These are phyloP conservation scores for Rhodotorula sp. DNA, from an alignment of 1,284 basidiomycete species.

Conservation along the genomic window DNA sequence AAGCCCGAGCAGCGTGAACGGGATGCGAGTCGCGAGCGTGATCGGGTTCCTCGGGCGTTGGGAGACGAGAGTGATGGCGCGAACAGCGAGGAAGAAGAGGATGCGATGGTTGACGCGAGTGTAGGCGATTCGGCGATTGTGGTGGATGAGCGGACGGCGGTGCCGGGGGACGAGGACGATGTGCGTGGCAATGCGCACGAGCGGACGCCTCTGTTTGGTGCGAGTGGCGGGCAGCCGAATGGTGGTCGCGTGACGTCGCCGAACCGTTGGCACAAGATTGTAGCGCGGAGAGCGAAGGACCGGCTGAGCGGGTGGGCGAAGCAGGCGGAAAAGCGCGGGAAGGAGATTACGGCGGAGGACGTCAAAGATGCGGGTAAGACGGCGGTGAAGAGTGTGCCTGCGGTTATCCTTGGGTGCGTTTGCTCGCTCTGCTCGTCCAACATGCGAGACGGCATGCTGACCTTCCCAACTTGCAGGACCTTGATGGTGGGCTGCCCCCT, in stretches of 20 bases:
- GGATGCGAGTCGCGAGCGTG: neutral
- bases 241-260: too few relatives aligned
- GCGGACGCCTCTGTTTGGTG: slow-evolving; percentile 25
- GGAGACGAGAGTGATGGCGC: slow-evolving; percentile 28
- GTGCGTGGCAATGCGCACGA: slow-evolving; percentile 4
- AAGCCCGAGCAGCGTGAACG: neutral
- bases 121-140: neutral
- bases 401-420: slow-evolving; percentile 38
- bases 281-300: neutral
- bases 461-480: neutral
- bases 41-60: neutral
- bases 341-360: slow-evolving; percentile 18
- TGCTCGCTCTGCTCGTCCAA: neutral
- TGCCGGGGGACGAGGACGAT: neutral
- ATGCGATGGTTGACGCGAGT: neutral
- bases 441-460: neutral
- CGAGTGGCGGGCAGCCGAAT: neutral
- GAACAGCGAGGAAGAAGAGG: slow-evolving; percentile 6
- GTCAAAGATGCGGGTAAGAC: slow-evolving; percentile 14
- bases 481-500: neutral
- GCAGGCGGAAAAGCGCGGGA: neutral
- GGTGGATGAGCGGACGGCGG: neutral
- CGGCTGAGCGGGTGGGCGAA: neutral
- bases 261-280: too few relatives aligned
- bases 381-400: slow-evolving; percentile 26